These are phyloP conservation scores for Tulasnella sp. DNA, from an alignment of 768 basidiomycete species.

Conservation along the genomic window DNA sequence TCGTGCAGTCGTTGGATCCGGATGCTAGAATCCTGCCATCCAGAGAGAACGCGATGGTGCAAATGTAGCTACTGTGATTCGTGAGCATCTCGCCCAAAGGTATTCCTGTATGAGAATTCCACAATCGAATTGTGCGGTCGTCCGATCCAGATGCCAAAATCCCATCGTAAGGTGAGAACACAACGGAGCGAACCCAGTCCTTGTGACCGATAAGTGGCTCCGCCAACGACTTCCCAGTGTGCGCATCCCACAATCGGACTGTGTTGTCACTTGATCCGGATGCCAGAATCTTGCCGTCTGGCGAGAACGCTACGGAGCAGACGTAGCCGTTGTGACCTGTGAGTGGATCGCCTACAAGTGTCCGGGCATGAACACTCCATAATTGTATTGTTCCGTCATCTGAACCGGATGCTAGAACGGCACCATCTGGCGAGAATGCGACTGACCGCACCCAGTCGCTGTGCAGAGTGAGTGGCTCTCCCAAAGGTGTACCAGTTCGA, in stretches of 20 bases:
- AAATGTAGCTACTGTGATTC: background rate
- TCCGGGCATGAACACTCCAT: too few species aligned
- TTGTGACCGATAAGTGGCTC: background rate
- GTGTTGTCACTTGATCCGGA: background rate
- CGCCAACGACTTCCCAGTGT: background rate
- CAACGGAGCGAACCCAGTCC: background rate
- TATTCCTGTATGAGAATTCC: background rate
- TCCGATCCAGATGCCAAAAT: background rate
- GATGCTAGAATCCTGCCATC: background rate
- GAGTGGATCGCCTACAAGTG: too few species aligned
- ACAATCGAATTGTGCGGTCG: background rate
- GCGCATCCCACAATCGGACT: background rate
- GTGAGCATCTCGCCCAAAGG: background rate
- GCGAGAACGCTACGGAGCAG: too few species aligned
- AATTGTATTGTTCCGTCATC: too few species aligned
- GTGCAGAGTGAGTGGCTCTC: too few species aligned
- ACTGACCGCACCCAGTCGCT: too few species aligned
- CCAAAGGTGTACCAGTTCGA: too few species aligned
- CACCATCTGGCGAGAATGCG: too few species aligned
- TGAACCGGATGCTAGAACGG: too few species aligned
- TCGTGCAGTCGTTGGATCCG: background rate
- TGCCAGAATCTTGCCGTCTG: too few species aligned
- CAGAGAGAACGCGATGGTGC: background rate
- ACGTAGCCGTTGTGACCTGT: too few species aligned
- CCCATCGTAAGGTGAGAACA: background rate